Conservation (phyloP, 2,329 filamentous ascomycete genomes). For the Cercospora berteroae region DNA sequence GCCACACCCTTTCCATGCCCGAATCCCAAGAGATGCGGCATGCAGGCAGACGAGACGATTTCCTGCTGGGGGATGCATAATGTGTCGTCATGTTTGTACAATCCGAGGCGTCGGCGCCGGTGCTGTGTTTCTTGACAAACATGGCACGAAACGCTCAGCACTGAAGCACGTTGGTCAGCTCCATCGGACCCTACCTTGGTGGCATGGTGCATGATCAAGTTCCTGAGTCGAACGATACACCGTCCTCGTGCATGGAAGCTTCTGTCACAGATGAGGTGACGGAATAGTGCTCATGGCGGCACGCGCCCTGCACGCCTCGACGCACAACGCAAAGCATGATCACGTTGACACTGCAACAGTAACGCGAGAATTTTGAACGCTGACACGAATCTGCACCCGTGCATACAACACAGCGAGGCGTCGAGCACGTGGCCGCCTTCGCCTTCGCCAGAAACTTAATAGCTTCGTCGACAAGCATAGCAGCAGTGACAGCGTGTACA, state of each 20-base stretch:
- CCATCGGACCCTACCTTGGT: neutral
- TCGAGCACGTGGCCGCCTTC: neutral
- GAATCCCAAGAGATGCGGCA: constrained; percentile 9
- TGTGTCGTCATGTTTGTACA: neutral
- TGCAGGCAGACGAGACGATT: constrained; percentile 11
- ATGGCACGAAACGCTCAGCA: neutral
- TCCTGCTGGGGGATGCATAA: constrained; percentile 1
- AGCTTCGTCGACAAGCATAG: neutral
- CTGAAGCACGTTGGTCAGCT: neutral
- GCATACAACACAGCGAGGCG: neutral
- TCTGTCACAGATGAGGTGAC: neutral
- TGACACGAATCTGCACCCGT: neutral
- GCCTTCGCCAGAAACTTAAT: too few species aligned
- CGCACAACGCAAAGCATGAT: constrained; percentile 3
- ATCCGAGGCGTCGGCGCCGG: neutral
- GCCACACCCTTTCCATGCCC: neutral
- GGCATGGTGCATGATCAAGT: neutral
- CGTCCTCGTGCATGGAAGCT: constrained; percentile 15
- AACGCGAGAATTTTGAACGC: neutral
- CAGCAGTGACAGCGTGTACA: constrained; percentile 1
- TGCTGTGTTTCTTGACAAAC: neutral
- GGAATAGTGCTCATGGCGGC: neutral
- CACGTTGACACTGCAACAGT: constrained; percentile 9
- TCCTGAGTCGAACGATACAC: neutral
- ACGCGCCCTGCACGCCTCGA: neutral